Evolutionary conservation across 345 rosid species (phyloP).

Genomic region (Eucalyptus virginea): DNA sequence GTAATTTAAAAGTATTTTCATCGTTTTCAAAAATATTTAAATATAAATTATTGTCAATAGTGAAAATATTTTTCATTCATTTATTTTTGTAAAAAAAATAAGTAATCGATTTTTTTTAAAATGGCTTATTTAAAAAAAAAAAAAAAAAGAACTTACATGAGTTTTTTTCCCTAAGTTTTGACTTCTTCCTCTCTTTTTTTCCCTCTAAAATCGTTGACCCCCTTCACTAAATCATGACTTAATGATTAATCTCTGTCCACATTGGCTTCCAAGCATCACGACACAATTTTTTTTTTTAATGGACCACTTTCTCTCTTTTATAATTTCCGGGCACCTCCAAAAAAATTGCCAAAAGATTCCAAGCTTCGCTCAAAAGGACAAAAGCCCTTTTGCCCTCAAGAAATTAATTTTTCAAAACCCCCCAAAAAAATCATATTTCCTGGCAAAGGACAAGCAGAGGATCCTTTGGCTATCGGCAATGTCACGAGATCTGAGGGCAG

Average conservation of each 20-base stretch:
- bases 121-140: rapidly evolving
- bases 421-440: not conserved
- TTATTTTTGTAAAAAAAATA: too few species aligned
- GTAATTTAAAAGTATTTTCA: too few species aligned
- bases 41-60: too few species aligned
- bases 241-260: not conserved
- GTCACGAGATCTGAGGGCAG: not conserved
- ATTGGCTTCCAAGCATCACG: not conserved
- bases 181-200: not conserved
- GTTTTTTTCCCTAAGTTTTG: not conserved
- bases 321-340: not conserved
- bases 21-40: too few species aligned
- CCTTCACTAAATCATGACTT: not conserved
- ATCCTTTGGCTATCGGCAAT: not conserved
- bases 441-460: not conserved
- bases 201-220: not conserved
- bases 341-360: not conserved
- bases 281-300: not conserved
- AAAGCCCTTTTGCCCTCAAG: not conserved
- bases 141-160: too few species aligned
- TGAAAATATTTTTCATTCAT: too few species aligned
- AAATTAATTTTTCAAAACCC: not conserved
- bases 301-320: not conserved
- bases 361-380: not conserved
- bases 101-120: too few species aligned